These are phyloP conservation scores for Helicostylum pulchrum DNA, from an alignment of 192 early-diverging fungal genomes.

Conservation along the genomic window DNA sequence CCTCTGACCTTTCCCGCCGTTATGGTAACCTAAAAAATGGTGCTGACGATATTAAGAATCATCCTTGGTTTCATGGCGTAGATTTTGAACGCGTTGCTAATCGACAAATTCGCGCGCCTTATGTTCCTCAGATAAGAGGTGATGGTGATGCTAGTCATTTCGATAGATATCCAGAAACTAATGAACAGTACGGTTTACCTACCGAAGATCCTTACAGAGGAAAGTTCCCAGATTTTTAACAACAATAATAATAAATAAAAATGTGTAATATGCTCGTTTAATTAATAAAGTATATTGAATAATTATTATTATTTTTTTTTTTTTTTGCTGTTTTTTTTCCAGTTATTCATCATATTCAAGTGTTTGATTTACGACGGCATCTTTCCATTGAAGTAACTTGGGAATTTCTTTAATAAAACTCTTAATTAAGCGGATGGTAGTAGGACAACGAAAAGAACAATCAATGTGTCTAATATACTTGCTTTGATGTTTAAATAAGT, in stretches of 20 bases:
- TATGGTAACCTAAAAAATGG: constrained; percentile 86
- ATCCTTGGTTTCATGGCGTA: constrained; percentile 92
- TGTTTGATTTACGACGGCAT: no score
- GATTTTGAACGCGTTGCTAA: constrained; percentile 81
- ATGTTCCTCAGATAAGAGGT: constrained; percentile 75
- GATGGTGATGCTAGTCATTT: constrained; percentile 94
- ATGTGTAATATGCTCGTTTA: neutral
- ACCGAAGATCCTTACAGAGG: constrained; percentile 23
- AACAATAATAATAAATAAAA: neutral
- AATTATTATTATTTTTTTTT: no score
- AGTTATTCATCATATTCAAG: no score
- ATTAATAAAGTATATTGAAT: no score
- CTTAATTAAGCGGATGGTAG: no score
- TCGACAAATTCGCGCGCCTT: constrained; percentile 78
- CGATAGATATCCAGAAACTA: constrained; percentile 90
- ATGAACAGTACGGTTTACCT: constrained; percentile 76
- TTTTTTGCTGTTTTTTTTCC: no score
- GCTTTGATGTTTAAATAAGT: no score
- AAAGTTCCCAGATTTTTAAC: constrained; percentile 22
- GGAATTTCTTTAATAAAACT: no score
- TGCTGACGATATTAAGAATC: constrained; percentile 86
- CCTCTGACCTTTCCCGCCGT: constrained; percentile 78
- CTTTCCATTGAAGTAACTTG: no score
- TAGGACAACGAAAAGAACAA: no score
- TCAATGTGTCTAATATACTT: no score